Evolutionary conservation across 2,329 filamentous ascomycete species (phyloP), one percentile per base, ranked within the genome.

Genomic region (Emergomyces pasteurianus): DNA sequence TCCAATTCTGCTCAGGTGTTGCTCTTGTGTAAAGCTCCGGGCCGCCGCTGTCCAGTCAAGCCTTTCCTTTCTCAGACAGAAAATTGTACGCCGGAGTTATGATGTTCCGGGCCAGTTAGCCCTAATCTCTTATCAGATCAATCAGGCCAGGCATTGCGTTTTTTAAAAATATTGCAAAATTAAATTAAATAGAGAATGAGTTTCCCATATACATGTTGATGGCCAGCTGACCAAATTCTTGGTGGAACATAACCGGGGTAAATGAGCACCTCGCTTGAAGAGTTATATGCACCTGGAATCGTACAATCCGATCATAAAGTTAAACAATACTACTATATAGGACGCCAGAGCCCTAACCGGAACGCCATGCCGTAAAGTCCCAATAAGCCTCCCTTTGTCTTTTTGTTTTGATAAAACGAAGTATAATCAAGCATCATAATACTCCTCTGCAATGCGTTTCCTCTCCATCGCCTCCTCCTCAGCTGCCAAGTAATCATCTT

Each of bases 401-500:
- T 1, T 59, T n/a, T 31, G 3, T 31, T 31, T 31, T 16, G 26
- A 21, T 46, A 40, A 38, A 62, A 59, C 26, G 42, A 40, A 5
- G 10, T 34, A 12, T 16, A 26, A 40, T 54, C 42, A 57, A 42
- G 34, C 54, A 57, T 57, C 54, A 16, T 57, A 57, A 46, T 57
- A 57, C 40, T 57, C 64, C 57, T 77, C 75, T 67, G 80, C 71
- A 56, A 77, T 78, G 63, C 78, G 75, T 47, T 70, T 73, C 66
- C 82, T 75, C 70, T 85, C 83, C 60, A 78, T 77, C 23, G 77
- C 75, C 70, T 97, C 94, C 73, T 99, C 94, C 50, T 82, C 81
- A 31, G 87, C 86, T 60, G 88, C 79, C 55, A 88, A 77, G 67
- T 86, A 87, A 70, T 99, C 94, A 70, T 99, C 94, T 63, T 94